These are phyloP conservation scores for Heliamphora exappendiculata DNA, from an alignment of 148 eudicot species.

Conservation along the genomic window DNA sequence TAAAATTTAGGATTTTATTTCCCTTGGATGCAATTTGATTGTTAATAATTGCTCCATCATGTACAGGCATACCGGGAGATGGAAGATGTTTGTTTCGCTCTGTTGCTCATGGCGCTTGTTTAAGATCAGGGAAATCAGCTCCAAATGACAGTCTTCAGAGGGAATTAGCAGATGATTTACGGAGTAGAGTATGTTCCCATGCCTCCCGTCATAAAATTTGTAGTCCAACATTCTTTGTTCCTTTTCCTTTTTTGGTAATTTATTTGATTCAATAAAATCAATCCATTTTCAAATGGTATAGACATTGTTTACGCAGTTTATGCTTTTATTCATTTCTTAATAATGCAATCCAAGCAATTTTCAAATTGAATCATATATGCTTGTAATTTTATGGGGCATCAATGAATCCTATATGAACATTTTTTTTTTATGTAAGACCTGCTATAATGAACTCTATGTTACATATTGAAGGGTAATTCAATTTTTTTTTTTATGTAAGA, in stretches of 20 bases:
- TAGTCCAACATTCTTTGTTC: neutral
- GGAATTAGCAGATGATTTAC: constrained; percentile 84
- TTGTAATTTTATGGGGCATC: neutral
- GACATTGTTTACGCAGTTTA: neutral
- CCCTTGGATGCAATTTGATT: neutral
- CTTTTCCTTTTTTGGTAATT: neutral
- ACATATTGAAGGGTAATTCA: too few species aligned
- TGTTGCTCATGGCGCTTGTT: constrained; percentile 90
- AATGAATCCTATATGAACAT: neutral
- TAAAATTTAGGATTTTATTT: neutral
- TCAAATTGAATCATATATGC: neutral
- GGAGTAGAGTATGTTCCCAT: constrained; percentile 50
- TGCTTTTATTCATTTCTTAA: neutral
- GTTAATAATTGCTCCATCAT: constrained; percentile 7
- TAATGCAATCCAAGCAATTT: neutral
- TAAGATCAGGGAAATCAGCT: constrained; percentile 67
- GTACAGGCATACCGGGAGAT: constrained; percentile 93
- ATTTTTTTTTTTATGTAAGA: too few species aligned
- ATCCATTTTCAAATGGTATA: neutral
- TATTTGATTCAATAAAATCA: neutral
- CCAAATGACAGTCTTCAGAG: constrained; percentile 73
- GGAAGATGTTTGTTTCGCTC: constrained; percentile 98
- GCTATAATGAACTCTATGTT: too few species aligned
- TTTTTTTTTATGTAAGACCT: neutral
- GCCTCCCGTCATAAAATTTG: neutral